Conservation (phyloP, 176 grass and related monocot species). For the Hordeum vulgare region MorexV3_pseudomolecules_assembly NC_058520.1:509734030-509734529, state of each 20-base stretch:
- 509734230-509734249: constrained; percentile 13
- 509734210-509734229: constrained; percentile 29
- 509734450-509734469: constrained; percentile 73
- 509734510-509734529: constrained; percentile 83
- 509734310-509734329: constrained; percentile 76
- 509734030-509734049: constrained; percentile 68
- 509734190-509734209: constrained; percentile 52
- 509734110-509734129: constrained; percentile 67
- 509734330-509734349: constrained; percentile 69
- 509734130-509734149: constrained; percentile 84
- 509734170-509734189: constrained; percentile 99
- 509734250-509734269: constrained; percentile 6
- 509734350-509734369: constrained; percentile 36
- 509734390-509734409: constrained; percentile 32
- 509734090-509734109: constrained; percentile 97
- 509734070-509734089: constrained; percentile 84
- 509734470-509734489: constrained; percentile 60
- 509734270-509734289: constrained; percentile 25
- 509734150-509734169: constrained; percentile 96
- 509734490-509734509: constrained; percentile 60
- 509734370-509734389: constrained; percentile 38
- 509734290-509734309: constrained; percentile 78
- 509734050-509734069: constrained; percentile 94
- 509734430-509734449: constrained; percentile 68
- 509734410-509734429: constrained; percentile 42